Evolutionary conservation across 768 basidiomycete genomes (phyloP).

Genomic region (Phaeolepiota aurea): DNA sequence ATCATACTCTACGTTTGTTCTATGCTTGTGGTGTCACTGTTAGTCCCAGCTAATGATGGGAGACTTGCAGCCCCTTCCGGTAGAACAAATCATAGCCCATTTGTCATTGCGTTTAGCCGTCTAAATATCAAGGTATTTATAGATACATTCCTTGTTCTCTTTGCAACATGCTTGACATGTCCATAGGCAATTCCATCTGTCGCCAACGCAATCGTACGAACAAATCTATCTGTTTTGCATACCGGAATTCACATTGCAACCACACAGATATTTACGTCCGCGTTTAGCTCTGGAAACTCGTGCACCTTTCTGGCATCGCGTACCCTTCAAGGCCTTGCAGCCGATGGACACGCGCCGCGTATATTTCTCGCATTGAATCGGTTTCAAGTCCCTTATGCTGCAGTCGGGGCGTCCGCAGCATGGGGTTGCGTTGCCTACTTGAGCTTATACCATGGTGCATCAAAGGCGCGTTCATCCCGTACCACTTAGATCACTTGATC

Average conservation of each 20-base stretch:
- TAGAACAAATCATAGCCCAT: conserved; percentile 54
- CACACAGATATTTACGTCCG: conserved; percentile 35
- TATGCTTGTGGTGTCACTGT: conserved; percentile 55
- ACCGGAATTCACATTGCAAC: not conserved
- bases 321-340: conserved; percentile 28
- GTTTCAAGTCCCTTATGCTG: conserved; percentile 20
- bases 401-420: conserved; percentile 14
- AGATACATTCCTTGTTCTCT: not conserved
- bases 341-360: conserved; percentile 27
- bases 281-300: conserved; percentile 53
- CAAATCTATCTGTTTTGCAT: no score
- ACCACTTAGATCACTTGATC: no score
- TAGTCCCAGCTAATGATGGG: conserved; percentile 54
- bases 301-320: conserved; percentile 37
- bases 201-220: conserved; percentile 46
- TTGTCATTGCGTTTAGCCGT: conserved; percentile 60
- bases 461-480: conserved; percentile 14
- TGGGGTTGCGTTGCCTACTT: conserved; percentile 19
- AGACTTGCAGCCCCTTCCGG: conserved; percentile 15
- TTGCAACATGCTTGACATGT: not conserved
- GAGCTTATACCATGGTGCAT: conserved; percentile 18
- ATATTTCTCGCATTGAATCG: conserved; percentile 21
- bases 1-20: conserved; percentile 41
- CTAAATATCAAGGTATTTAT: conserved; percentile 48
- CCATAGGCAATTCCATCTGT: conserved; percentile 22